A percentile compares a stretch with the other conserved stretches of the same genome.
Conservation (phyloP, 352 stramenopile species). For the Plasmopara viticola region DNA sequence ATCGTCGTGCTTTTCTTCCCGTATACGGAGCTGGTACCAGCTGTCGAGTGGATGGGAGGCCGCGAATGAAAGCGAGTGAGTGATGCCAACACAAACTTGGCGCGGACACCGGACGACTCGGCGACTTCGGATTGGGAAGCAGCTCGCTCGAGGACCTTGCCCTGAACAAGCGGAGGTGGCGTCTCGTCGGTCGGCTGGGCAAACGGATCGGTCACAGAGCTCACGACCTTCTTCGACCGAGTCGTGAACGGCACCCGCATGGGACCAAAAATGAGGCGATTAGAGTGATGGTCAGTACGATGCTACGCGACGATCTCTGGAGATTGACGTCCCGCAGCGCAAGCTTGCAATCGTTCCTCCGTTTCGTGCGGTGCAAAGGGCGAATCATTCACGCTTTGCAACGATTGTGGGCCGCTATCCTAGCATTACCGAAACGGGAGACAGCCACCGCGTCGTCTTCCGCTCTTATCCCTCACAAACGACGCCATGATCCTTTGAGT, state of each 20-base stretch:
- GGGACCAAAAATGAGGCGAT: constrained; percentile 9
- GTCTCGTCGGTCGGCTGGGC: constrained; percentile 17
- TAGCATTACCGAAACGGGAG: neutral
- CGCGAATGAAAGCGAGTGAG: constrained; percentile 37
- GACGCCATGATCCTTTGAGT: neutral
- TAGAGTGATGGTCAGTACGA: constrained; percentile 3
- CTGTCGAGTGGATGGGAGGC: constrained; percentile 25
- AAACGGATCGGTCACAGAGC: constrained; percentile 21
- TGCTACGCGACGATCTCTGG: constrained; percentile 7
- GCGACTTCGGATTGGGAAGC: constrained; percentile 22
- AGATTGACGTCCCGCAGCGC: constrained; percentile 9
- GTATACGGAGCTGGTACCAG: constrained; percentile 16
- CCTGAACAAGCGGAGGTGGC: constrained; percentile 17
- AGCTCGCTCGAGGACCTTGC: constrained; percentile 28
- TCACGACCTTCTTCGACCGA: constrained; percentile 26
- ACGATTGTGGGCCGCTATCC: neutral
- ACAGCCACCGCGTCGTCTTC: neutral
- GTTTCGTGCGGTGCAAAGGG: constrained; percentile 12
- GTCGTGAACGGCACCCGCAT: constrained; percentile 40
- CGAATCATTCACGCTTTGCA: constrained; percentile 20
- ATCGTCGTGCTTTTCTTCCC: constrained; percentile 14
- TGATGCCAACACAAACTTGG: constrained; percentile 34
- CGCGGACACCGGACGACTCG: constrained; percentile 22
- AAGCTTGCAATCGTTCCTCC: constrained; percentile 20
- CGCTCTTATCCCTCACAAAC: neutral